Base-by-base conservation (phyloP, 192 early-diverging fungal genomes). In the Coemansia sp. region DNA sequence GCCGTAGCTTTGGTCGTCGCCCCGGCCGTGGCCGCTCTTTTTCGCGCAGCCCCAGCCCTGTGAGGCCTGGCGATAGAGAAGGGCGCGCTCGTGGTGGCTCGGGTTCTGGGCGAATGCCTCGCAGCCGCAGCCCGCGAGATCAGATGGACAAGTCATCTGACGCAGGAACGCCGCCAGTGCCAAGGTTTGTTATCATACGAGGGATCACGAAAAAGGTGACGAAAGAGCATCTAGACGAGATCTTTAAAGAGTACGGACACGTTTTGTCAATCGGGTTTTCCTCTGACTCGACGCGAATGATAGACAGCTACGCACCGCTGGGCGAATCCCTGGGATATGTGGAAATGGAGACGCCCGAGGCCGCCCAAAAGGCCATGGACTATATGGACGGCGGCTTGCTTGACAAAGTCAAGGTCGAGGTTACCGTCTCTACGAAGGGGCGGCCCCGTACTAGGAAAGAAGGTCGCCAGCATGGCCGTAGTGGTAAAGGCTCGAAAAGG, bases 381-480 rank as follows among this genome's bases (percentile, higher is more conserved):
- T 59, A 73, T 35, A 73, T 79, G 76, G 61, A 79, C 24, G 76
- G 76, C 17, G 76, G 59, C 12, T 45, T 65, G 59, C 70, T 79
- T 40, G 64, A 63, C 22, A 39, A 39, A 7, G 46, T n/a, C 2
- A 65, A 22, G 14, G 39, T 79, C 14, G 11, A 47, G 19, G 66
- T 54, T 4, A 5, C 3, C 20, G 2, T 58, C 11, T 35, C 31
- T 58, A 35, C 35, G 6, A 11, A 7, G 19, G 56, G 35, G 2
- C 56, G 32, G 6, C n/a, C 56, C 2, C 47, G 47, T 15, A n/a
- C 2, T 7, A 27, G 49, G 49, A 4, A 22, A 25, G 5, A 53
- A 19, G 12, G 25, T 12, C 15, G 24, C n/a, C 14, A 14, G 43
- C 43, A 46, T 47, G 45, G 45, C 8, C 45, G 45, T 24, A 37